Percentiles rank a stretch among this genome's conserved stretches.
Conservation (phyloP, 2,329 filamentous ascomycete genomes). For the Phyllosticta citribraziliensis region DNA sequence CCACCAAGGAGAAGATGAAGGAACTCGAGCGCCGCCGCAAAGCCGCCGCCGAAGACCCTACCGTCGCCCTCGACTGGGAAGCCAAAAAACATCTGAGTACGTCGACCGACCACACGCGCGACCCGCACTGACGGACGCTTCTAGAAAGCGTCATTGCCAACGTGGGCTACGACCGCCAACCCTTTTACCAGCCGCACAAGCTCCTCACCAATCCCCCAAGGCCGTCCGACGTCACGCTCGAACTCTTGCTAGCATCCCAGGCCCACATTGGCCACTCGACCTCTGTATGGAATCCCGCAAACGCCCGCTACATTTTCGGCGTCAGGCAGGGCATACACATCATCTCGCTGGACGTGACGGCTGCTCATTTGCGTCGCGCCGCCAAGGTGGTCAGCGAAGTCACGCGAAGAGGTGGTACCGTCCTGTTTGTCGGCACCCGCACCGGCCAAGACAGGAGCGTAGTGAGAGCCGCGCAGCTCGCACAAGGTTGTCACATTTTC, state of each 20-base stretch:
- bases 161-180: conserved; percentile 31
- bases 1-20: conserved; percentile 1
- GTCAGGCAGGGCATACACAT: conserved; percentile 83
- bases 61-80: conserved; percentile 32
- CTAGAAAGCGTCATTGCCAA: conserved; percentile 25
- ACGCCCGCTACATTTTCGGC: conserved; percentile 89
- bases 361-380: conserved; percentile 80
- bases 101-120: not conserved
- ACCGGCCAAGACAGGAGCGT: conserved; percentile 72
- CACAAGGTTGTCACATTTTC: conserved; percentile 78
- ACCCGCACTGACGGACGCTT: not conserved
- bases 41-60: conserved; percentile 13
- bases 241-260: conserved; percentile 55
- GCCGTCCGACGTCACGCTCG: conserved; percentile 75
- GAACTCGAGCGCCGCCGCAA: conserved; percentile 15
- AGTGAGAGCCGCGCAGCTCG: conserved; percentile 67
- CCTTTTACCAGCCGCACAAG: conserved; percentile 55
- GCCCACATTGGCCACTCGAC: conserved; percentile 63
- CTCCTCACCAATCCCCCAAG: conserved; percentile 63
- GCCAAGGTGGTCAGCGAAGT: conserved; percentile 89
- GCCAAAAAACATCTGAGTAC: conserved; percentile 32
- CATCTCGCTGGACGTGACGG: conserved; percentile 82
- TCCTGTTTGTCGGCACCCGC: conserved; percentile 85
- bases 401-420: conserved; percentile 67
- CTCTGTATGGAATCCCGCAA: conserved; percentile 87